Evolutionary conservation across 257 asterid species (phyloP).

Genomic region (Prunella vulgaris): DNA sequence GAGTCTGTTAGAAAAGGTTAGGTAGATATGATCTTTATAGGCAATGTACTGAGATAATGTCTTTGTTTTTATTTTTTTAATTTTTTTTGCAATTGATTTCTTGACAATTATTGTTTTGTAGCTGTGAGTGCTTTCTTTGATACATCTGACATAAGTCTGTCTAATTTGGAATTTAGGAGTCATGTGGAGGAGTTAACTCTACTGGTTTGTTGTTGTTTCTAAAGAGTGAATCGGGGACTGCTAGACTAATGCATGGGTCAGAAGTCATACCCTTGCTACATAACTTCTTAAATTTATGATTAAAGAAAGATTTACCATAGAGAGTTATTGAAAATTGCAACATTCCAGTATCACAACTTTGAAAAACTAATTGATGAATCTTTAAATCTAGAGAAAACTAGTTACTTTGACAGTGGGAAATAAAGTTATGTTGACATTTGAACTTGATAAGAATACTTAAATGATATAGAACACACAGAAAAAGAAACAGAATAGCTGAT

Average conservation of each 20-base stretch:
- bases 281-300: background rate
- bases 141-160: background rate
- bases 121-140: background rate
- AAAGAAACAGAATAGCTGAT: conserved; percentile 1
- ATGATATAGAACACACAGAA: background rate
- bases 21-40: background rate
- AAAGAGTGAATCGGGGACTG: background rate
- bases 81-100: background rate
- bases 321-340: background rate
- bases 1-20: background rate
- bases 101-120: background rate
- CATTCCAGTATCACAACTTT: background rate
- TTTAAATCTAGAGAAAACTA: background rate
- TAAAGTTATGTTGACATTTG: background rate
- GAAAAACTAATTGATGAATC: conserved; percentile 6
- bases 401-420: conserved; percentile 1
- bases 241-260: background rate
- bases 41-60: background rate
- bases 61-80: background rate
- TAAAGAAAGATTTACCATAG: background rate
- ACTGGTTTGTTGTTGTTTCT: background rate
- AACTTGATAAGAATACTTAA: no score
- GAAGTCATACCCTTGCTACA: background rate
- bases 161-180: background rate
- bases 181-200: background rate